phyloP scores from a whole-genome alignment of 371 early-diverging fungal genomes.

The Chytridiales sp. region DNA sequence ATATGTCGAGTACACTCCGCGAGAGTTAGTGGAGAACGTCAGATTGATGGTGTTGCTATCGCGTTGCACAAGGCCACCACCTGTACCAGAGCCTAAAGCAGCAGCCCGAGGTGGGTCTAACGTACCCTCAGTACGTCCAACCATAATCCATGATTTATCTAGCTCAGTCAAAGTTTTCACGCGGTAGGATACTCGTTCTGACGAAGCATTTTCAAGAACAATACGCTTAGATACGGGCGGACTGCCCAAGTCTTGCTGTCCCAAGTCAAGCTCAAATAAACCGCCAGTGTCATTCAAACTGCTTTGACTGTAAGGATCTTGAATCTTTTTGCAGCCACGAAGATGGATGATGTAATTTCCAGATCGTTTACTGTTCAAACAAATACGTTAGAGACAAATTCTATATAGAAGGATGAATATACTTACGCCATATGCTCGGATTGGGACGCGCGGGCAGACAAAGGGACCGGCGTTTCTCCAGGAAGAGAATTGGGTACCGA shows the following conservation, averaged over 20 bases:
- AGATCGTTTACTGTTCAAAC: no score
- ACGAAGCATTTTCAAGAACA: constrained; percentile 51
- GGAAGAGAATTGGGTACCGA: no score
- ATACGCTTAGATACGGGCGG: constrained; percentile 55
- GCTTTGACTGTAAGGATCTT: constrained; percentile 19
- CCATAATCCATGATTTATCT: constrained; percentile 61
- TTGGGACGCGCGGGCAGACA: no score
- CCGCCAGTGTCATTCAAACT: constrained; percentile 44
- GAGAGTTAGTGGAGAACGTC: constrained; percentile 50
- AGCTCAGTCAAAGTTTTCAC: constrained; percentile 51
- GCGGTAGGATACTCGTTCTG: constrained; percentile 56
- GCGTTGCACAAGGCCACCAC: constrained; percentile 14
- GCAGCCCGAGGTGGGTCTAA: constrained; percentile 45
- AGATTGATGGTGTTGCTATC: constrained; percentile 54
- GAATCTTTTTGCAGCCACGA: constrained; percentile 60
- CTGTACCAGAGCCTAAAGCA: constrained; percentile 9
- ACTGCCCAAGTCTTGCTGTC: constrained; percentile 66
- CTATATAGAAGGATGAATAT: no score
- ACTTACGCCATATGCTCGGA: no score
- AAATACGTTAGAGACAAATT: no score
- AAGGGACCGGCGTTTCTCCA: no score
- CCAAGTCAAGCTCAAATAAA: constrained; percentile 69
- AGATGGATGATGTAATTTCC: constrained; percentile 40
- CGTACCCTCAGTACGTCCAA: constrained; percentile 63
- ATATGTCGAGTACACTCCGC: constrained; percentile 67